Evolutionary conservation across 2,329 filamentous ascomycete species (phyloP), one percentile per base, ranked within the genome.

Genomic region (Arthroderma sp.): DNA sequence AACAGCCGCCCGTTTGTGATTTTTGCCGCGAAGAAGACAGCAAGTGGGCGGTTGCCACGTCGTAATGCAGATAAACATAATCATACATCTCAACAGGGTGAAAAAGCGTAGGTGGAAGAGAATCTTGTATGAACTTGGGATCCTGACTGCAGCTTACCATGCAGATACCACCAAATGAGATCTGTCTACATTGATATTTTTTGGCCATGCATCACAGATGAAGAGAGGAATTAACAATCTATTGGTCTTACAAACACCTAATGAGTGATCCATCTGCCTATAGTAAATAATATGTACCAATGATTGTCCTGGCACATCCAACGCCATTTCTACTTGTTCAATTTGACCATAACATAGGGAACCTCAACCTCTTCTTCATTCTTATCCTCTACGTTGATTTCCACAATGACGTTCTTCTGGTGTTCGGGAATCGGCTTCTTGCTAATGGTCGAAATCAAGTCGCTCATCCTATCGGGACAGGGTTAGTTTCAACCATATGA

Each of bases 381-480:
- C 58, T 78, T 70, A 59, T 96, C 91, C 62, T 96, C 89, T 0
- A 83, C 86, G 5, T 91, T 93, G 53, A 95, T 83, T 70, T 96
- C 91, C 59, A 96, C 93, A 56, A 96, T 95, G 51, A 96, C 78
- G 57, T 94, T 89, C 73, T 84, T 91, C 69, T 94, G 86, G 61
- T 96, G 89, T 3, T 78, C 75, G 0, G 91, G 89, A 47, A 98
- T 82, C 2, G 82, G 75, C 72, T 94, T 95, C 74, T 89, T 94
- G 50, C 86, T 93, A 51, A 98, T 83, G 38, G 77, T 78, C 67
- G 89, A 86, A 4, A 94, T 82, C 41, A 98, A 73, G 60, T 89
- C 72, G 67, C 86, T 94, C 66, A 96, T 76, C 68, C 87, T 94
- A 45, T 36, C 32, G 3, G 9, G n/a, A 36, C 7, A 39, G 30